These are phyloP conservation scores for Vaccinium vitisidaea DNA, from an alignment of 148 eudicot species.

Conservation along the genomic window DNA sequence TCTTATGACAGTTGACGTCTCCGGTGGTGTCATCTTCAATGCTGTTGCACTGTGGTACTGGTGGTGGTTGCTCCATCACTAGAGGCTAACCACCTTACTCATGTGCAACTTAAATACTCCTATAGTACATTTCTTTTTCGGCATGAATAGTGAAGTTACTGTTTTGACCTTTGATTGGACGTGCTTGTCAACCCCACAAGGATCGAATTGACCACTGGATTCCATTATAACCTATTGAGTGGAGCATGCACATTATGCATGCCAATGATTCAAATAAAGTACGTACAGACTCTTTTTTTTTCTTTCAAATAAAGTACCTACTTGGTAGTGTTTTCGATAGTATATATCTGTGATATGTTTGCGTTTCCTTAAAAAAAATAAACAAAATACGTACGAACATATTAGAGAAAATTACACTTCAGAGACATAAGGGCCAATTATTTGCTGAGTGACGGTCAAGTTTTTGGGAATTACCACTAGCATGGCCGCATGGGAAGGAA, in stretches of 20 bases:
- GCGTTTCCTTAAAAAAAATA: too few species aligned
- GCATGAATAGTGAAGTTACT: not conserved
- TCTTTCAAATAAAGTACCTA: too few species aligned
- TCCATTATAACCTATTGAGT: not conserved
- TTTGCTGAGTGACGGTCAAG: too few species aligned
- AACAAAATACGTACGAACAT: too few species aligned
- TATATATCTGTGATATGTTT: too few species aligned
- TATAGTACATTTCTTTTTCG: not conserved
- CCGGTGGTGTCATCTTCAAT: slow-evolving; percentile 12
- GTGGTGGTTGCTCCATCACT: not conserved
- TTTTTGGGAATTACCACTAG: too few species aligned
- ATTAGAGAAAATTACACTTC: too few species aligned
- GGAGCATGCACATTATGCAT: not conserved
- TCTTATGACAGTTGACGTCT: not conserved
- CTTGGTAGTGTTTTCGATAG: too few species aligned
- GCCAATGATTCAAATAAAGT: not conserved
- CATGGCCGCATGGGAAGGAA: too few species aligned
- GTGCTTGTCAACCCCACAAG: not conserved
- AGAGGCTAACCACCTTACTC: not conserved
- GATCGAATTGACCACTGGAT: not conserved
- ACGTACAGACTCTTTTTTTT: too few species aligned
- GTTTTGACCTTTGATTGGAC: not conserved
- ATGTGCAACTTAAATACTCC: not conserved
- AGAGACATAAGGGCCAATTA: too few species aligned
- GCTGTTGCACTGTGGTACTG: slow-evolving; percentile 30